Base-by-base conservation (phyloP, 2,329 filamentous ascomycete genomes). In the Colletotrichum sp. region DNA sequence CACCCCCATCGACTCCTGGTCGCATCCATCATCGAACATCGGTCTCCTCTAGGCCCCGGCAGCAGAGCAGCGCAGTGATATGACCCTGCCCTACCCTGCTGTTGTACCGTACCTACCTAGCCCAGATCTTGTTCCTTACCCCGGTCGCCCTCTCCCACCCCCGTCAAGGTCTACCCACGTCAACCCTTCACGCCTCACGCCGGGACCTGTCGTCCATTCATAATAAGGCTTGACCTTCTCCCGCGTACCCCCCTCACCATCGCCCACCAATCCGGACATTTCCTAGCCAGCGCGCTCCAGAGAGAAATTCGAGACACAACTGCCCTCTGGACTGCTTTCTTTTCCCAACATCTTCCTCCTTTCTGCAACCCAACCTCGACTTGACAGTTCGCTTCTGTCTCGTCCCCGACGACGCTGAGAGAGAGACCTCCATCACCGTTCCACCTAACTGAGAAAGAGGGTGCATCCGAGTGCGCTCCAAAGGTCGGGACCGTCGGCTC, bases 211-310 rank as follows among this genome's bases (percentile, higher is more conserved):
- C 75, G 72, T 75, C 71, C 71, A 75, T 77, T 77, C 75, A 75
- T 77, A 77, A 75, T 77, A 77, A 77, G 75, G 75, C 75, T 77
- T 75, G 71, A 77, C 75, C 71, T 75, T 75, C 75, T 75, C 75
- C 75, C 75, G 72, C 75, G 39, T 71, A 77, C 71, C 75, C 72
- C 71, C 71, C 75, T 70, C 66, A 73, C 61, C 75, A 16, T 74
- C 71, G 61, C 66, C 71, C 71, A 77, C 75, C 75, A 77, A 75
- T 77, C 75, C 75, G 71, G 71, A 75, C 61, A 70, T 39, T 67
- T 71, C 34, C 65, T 49, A 63, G 62, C 61, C 71, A 67, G 71
- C 65, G 70, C 72, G 62, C 66, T 76, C 74, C 71, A 76, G 52
- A 66, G 63, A 75, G 73, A 77, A 75, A 75, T 74, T 77, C 75